Conservation (phyloP, 2,329 filamentous ascomycete genomes). For the Fusarium setosum region DNA sequence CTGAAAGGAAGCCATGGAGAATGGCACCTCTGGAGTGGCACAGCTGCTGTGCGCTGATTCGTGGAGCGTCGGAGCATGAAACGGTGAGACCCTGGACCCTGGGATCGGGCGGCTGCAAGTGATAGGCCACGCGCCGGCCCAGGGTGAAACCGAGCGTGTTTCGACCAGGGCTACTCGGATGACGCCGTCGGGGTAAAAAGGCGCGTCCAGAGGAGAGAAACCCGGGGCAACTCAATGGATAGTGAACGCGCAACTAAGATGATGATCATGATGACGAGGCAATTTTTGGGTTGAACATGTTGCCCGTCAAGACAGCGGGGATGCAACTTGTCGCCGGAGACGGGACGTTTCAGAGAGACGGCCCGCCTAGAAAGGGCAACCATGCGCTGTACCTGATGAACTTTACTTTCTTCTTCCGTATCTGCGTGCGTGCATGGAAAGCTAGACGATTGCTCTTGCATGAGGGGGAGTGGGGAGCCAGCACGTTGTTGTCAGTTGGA, state of each 20-base stretch:
- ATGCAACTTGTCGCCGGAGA: background rate
- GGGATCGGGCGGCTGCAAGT: slow-evolving; percentile 38
- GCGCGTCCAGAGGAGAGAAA: slow-evolving; percentile 15
- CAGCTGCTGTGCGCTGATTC: slow-evolving; percentile 32
- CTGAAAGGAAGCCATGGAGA: slow-evolving; percentile 6
- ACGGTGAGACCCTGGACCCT: slow-evolving; percentile 42
- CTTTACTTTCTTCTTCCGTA: slow-evolving; percentile 1
- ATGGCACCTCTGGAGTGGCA: background rate
- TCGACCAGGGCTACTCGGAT: slow-evolving; percentile 40
- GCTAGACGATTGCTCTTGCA: slow-evolving; percentile 5
- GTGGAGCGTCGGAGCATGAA: slow-evolving; percentile 39
- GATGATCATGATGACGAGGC: slow-evolving; percentile 12
- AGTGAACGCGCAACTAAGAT: background rate
- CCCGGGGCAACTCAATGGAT: slow-evolving; percentile 9
- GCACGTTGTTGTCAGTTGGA: slow-evolving; percentile 7
- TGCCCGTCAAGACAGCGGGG: background rate
- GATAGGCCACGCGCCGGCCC: slow-evolving; percentile 39
- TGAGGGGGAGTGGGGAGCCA: slow-evolving; percentile 9
- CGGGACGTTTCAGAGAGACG: background rate
- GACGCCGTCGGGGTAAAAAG: slow-evolving; percentile 33
- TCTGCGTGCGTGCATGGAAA: background rate
- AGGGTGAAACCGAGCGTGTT: slow-evolving; percentile 45
- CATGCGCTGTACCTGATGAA: background rate
- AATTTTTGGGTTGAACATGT: background rate
- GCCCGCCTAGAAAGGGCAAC: background rate